A percentile compares a stretch with the other conserved stretches of the same genome.
Conservation (phyloP, 331 rosid genomes). For the Telfairia occidentalis region DNA sequence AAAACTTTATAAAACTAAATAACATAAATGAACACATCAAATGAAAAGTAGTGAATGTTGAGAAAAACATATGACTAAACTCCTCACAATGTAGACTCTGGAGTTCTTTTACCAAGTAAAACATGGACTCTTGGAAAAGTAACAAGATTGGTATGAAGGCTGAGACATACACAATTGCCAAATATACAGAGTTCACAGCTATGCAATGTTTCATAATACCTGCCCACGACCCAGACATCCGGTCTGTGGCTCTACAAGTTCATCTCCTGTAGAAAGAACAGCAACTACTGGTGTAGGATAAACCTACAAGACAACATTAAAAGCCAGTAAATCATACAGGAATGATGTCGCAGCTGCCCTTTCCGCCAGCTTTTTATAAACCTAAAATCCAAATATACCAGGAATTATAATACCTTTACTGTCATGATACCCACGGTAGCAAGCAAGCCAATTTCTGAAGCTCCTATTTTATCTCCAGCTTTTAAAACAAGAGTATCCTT, state of each 20-base stretch:
- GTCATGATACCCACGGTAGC: slow-evolving; percentile 65
- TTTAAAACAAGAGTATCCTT: slow-evolving; percentile 50
- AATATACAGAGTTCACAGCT: background rate
- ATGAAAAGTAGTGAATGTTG: background rate
- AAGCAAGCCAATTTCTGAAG: slow-evolving; percentile 85
- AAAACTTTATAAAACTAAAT: background rate
- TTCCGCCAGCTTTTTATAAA: background rate
- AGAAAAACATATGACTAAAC: background rate
- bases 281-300: slow-evolving; percentile 57
- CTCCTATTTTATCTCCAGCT: slow-evolving; percentile 71
- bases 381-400: background rate
- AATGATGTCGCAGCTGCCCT: background rate
- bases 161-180: background rate
- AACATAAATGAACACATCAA: background rate
- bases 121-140: background rate
- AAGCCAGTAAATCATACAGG: background rate
- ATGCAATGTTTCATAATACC: slow-evolving; percentile 30
- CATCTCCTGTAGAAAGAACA: slow-evolving; percentile 92
- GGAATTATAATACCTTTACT: slow-evolving; percentile 47
- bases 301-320: slow-evolving; percentile 40
- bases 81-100: background rate
- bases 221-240: slow-evolving; percentile 53
- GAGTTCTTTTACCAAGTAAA: background rate
- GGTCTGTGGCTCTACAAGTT: slow-evolving; percentile 70
- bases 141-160: background rate